Evolutionary conservation across 169 alveolate species (phyloP).

Genomic region (Plasmodium chabaudi): DNA sequence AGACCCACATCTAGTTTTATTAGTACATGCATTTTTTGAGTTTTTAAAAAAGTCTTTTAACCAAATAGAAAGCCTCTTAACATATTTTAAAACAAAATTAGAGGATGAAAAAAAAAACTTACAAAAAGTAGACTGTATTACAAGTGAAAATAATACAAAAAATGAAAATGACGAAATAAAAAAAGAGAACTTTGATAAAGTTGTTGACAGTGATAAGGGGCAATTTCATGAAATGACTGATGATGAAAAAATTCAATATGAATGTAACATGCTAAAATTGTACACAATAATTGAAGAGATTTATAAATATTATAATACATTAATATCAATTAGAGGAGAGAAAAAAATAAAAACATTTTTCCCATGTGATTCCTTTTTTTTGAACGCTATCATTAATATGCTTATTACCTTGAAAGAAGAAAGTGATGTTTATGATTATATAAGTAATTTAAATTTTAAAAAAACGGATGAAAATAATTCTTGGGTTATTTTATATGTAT

Average conservation of each 20-base stretch:
- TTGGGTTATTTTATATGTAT: conserved; percentile 43
- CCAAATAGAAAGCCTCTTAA: background rate
- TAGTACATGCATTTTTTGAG: conserved; percentile 34
- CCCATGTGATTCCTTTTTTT: conserved; percentile 44
- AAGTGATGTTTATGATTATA: conserved; percentile 7
- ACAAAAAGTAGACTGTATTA: background rate
- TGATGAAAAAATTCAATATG: background rate
- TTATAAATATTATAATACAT: conserved; percentile 59
- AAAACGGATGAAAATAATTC: conserved; percentile 51
- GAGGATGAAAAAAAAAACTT: conserved; percentile 1
- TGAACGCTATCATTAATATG: conserved; percentile 21
- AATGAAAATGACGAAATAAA: background rate
- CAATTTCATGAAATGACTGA: background rate
- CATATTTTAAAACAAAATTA: conserved; percentile 19
- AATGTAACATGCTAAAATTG: conserved; percentile 6
- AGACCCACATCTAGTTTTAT: conserved; percentile 32
- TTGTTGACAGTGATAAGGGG: background rate
- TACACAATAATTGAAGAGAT: conserved; percentile 44
- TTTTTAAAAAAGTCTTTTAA: conserved; percentile 39
- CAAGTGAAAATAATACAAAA: too few species aligned
- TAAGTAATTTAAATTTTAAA: conserved; percentile 10
- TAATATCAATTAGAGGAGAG: conserved; percentile 65
- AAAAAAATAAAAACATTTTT: conserved; percentile 57
- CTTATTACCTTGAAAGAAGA: conserved; percentile 37
- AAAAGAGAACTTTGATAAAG: background rate